Base-by-base conservation (phyloP, 2,329 filamentous ascomycete species). In the Incumbomyces delicatus region DNA sequence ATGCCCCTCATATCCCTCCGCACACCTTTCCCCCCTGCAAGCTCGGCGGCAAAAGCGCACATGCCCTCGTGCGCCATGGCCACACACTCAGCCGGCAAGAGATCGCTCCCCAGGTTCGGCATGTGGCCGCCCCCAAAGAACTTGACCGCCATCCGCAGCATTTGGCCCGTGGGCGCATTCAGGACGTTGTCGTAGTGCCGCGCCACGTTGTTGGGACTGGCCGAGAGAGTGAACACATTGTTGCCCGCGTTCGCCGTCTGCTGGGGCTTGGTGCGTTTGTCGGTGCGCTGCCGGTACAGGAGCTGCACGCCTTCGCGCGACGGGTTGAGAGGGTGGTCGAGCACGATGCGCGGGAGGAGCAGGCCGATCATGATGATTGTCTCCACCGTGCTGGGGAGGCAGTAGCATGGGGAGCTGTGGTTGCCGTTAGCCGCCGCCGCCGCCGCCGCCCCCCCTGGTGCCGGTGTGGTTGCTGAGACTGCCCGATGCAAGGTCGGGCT, bases 11-110 rank as follows among this genome's bases (percentile, higher is more conserved):
- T 33, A 16, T 43, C 30, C 31, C 33, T 32, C 29, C 29, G 2
- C 10, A 34, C 13, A 7, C 18, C 27, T 34, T 30, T 43, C 33
- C 41, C 41, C 6, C 12, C 30, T 2, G 14, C 27, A 18, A 43
- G 30, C 18, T 43, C 47, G 32, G 50, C 49, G 31, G 53, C 50
- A 36, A 53, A 56, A 6, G 52, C 52, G 40, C 54, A 56, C 18
- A 52, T 49, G 8, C 54, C 54, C 41, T 56, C 54, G 34, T 55
- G 54, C 5, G 52, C 48, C 5, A 56, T 40, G 2, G 52, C 54
- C 11, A 56, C 51, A 27, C 52, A 29, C 35, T 55, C 54, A 14
- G 46, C 41, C 10, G 53, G 50, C 14, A 55, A 16, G 6, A 43
- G 14, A 33, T 43, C 29, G 34, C 48, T 41, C 11, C 40, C 50